Conservation (phyloP, 2,329 filamentous ascomycete species). For the Dactylellina sp. region DNA sequence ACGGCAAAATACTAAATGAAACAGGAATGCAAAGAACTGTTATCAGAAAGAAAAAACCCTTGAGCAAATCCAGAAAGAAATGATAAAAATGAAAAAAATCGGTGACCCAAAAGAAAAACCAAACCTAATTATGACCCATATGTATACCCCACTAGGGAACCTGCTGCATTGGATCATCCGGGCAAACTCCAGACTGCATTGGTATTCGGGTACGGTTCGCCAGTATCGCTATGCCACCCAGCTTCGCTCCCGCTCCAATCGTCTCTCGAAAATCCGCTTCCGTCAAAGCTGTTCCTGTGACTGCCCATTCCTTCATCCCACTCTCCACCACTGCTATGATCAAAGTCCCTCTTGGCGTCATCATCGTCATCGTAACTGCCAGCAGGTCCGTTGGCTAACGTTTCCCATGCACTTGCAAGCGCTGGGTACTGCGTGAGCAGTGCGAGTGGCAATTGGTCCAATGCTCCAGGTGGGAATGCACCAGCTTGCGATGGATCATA, state of each 20-base stretch:
- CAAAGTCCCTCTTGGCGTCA: conserved; percentile 69
- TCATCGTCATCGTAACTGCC: conserved; percentile 80
- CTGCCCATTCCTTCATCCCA: conserved; percentile 60
- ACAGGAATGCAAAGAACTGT: background rate
- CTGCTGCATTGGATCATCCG: conserved; percentile 7
- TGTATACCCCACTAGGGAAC: background rate
- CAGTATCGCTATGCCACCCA: conserved; percentile 50
- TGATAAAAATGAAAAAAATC: conserved; percentile 9
- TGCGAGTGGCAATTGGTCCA: conserved; percentile 82
- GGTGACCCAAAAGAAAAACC: conserved; percentile 4
- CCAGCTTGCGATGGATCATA: conserved; percentile 65
- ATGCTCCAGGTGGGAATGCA: conserved; percentile 69
- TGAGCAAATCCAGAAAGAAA: conserved; percentile 9
- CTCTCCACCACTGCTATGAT: conserved; percentile 61
- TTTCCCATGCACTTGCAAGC: conserved; percentile 86
- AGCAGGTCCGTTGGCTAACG: conserved; percentile 73
- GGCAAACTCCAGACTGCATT: conserved; percentile 38
- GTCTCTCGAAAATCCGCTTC: conserved; percentile 56
- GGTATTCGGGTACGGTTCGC: conserved; percentile 41
- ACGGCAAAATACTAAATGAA: conserved; percentile 27
- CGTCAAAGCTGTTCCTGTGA: conserved; percentile 59
- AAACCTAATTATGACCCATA: background rate
- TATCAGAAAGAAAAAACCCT: conserved; percentile 21
- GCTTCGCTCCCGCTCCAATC: conserved; percentile 57
- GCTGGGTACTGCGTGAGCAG: conserved; percentile 92